A percentile compares a stretch with the other conserved stretches of the same genome.
phyloP scores from a whole-genome alignment of 225 moss, liverwort and hornwort genomes.

The Polytrichum commune region DNA sequence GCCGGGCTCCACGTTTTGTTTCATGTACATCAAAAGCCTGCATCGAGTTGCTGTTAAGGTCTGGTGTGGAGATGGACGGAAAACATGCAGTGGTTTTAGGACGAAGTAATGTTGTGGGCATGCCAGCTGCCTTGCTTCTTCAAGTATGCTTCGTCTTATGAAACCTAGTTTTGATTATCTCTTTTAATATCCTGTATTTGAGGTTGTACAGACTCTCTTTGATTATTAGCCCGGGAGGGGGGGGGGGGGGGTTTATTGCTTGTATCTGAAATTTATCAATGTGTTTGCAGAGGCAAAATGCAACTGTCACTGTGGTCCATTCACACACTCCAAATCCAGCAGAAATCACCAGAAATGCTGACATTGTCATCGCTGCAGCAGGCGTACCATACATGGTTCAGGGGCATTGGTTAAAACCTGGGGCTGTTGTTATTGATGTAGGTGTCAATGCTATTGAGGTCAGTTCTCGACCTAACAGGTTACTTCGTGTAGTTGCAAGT shows the following conservation, averaged over 20 bases:
- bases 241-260: neutral
- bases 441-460: constrained; percentile 87
- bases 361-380: constrained; percentile 83
- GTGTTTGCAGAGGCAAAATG: constrained; percentile 61
- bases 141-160: constrained; percentile 49
- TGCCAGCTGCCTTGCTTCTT: constrained; percentile 84
- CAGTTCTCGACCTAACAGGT: constrained; percentile 6
- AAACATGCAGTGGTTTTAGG: constrained; percentile 89
- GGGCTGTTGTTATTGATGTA: constrained; percentile 91
- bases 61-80: constrained; percentile 79
- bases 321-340: constrained; percentile 83
- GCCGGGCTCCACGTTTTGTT: constrained; percentile 75
- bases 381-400: constrained; percentile 81
- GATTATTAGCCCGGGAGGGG: too few relatives aligned
- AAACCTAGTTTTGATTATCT: neutral
- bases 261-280: neutral
- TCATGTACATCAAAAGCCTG: constrained; percentile 87
- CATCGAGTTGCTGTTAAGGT: constrained; percentile 80
- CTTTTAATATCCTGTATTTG: neutral
- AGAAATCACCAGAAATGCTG: constrained; percentile 69
- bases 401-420: constrained; percentile 93
- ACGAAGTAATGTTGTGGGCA: constrained; percentile 90
- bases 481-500: neutral
- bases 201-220: too few relatives aligned
- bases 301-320: constrained; percentile 88